Base-by-base conservation (phyloP, 306 rosid species). In the Prunus fruticosa region DNA sequence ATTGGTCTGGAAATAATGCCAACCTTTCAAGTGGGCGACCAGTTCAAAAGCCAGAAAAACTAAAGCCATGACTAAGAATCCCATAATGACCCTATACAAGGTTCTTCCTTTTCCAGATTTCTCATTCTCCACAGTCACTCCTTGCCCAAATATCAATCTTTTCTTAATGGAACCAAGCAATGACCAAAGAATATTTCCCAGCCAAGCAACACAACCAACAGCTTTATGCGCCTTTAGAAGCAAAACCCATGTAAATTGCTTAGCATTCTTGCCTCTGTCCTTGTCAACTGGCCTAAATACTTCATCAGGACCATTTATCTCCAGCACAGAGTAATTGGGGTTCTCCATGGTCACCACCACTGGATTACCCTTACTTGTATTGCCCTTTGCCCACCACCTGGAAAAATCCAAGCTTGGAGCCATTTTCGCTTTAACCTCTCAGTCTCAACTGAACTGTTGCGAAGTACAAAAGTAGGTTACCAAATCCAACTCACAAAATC, bases 11-110 rank as follows among this genome's bases (percentile, higher is more conserved):
- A 87, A 89, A 54, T 86, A 88, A 82, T 78, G 89, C 96, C 92
- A 90, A 20, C 96, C 93, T 28, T 87, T 88, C 81, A 83, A 83
- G 82, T 90, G 90, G 20, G 93, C 96, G 61, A 86, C 81, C 20
- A 88, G 70, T 76, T 90, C 96, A 82, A 90, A 85, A 51, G 76
- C 79, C 65, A 88, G 73, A 69, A 88, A 88, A 71, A 82, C 74
- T 68, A 88, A 83, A 75, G 89, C 84, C 82, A 86, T 74, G 7
- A 83, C 82, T 69, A 88, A 68, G 75, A 88, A 88, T 6, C 82
- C 60, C 23, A 86, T 50, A 79, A 88, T 88, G n/a, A 86, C 60
- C 13, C 86, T 47, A 65, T 79, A 83, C 79, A 88, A 81, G 25
- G 86, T 3, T 78, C 67, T 86, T 34, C 85, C 83, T 64, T 83